These are phyloP conservation scores for Candida palmyrensis DNA, from an alignment of 805 yeast species.

Conservation along the genomic window DNA sequence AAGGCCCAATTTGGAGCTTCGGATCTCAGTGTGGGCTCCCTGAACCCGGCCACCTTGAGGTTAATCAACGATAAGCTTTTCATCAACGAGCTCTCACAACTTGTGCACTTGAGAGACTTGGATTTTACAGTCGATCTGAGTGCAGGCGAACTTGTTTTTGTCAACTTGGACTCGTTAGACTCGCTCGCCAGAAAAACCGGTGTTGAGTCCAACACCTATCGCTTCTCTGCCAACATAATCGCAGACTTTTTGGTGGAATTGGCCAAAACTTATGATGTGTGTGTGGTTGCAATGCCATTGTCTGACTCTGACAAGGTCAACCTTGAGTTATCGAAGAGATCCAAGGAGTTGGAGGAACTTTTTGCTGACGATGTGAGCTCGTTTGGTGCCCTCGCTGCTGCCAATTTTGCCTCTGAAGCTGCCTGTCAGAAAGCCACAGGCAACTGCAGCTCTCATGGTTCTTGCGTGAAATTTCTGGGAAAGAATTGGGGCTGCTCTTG, in stretches of 20 bases:
- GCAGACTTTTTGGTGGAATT: conserved; percentile 20
- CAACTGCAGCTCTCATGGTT: conserved; percentile 51
- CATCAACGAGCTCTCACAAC: conserved; percentile 45
- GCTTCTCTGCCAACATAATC: conserved; percentile 32
- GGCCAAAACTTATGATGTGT: conserved; percentile 17
- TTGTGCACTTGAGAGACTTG: conserved; percentile 32
- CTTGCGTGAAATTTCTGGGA: conserved; percentile 33
- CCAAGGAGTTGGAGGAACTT: conserved; percentile 1
- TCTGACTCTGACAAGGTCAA: neutral
- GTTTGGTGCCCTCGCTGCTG: neutral
- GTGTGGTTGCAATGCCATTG: conserved; percentile 26
- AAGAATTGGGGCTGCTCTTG: conserved; percentile 51
- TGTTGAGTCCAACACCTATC: conserved; percentile 34
- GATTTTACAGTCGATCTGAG: conserved; percentile 11
- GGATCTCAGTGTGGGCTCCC: conserved; percentile 6
- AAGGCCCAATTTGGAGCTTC: conserved; percentile 14
- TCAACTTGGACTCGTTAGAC: conserved; percentile 39
- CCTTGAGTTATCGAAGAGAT: conserved; percentile 2
- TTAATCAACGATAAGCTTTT: conserved; percentile 42
- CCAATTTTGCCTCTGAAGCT: conserved; percentile 34
- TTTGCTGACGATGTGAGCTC: neutral
- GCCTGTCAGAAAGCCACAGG: conserved; percentile 43
- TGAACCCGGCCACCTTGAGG: conserved; percentile 20
- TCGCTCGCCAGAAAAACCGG: conserved; percentile 42
- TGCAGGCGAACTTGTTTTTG: conserved; percentile 20